Evolutionary conservation across 164 flowering plant genomes (phyloP).

Genomic region (Vitis riparia): DNA sequence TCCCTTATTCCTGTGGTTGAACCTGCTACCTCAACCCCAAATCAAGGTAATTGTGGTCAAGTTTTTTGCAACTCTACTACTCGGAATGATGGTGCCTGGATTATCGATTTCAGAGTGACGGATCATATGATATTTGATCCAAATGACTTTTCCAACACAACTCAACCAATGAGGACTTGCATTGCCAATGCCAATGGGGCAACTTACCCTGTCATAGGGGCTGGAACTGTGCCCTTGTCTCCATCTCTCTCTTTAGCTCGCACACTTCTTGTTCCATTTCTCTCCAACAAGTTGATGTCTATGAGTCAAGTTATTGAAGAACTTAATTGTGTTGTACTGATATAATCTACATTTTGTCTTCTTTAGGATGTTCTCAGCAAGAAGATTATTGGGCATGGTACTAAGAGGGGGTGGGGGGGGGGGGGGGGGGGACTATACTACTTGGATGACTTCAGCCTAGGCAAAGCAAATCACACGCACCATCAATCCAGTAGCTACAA

Average conservation of each 20-base stretch:
- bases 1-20: background rate
- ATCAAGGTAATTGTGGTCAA: constrained; percentile 10
- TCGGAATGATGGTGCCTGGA: constrained; percentile 6
- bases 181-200: constrained; percentile 7
- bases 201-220: constrained; percentile 4
- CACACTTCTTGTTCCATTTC: constrained; percentile 5
- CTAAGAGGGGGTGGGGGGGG: no score
- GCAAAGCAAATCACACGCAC: constrained; percentile 1
- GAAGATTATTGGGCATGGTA: no score
- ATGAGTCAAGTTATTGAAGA: no score
- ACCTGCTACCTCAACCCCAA: constrained; percentile 3
- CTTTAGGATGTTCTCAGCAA: no score
- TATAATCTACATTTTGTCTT: no score
- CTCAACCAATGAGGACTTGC: background rate
- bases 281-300: no score
- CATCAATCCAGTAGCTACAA: background rate
- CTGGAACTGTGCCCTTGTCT: background rate
- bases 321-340: no score
- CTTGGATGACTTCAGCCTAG: no score
- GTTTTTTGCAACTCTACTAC: constrained; percentile 2
- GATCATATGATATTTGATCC: constrained; percentile 3
- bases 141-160: background rate
- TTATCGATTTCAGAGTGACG: background rate
- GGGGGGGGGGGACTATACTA: no score
- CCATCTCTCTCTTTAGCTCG: background rate